Conservation (phyloP, 441 rosid species). For the Arabidopsis lyrata region DNA sequence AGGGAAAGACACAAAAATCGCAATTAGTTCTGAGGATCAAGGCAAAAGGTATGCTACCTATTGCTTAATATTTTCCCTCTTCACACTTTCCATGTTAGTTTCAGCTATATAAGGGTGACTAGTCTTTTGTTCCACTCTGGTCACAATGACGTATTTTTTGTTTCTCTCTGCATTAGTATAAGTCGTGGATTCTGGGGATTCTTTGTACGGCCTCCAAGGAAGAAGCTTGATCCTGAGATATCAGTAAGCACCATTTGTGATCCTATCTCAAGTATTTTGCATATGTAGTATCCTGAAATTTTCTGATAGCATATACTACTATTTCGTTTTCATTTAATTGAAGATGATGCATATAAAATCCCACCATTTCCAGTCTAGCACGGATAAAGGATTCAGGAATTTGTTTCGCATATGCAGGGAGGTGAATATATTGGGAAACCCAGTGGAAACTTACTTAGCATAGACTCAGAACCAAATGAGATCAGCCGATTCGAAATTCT, state of each 20-base stretch:
- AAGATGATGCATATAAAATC: constrained; percentile 11
- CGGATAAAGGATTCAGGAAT: constrained; percentile 28
- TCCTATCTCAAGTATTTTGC: constrained; percentile 27
- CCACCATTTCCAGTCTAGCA: constrained; percentile 19
- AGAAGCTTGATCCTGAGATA: constrained; percentile 51
- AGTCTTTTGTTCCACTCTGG: constrained; percentile 35
- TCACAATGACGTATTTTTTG: constrained; percentile 25
- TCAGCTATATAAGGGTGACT: constrained; percentile 17
- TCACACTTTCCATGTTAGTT: constrained; percentile 21
- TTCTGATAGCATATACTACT: constrained; percentile 9
- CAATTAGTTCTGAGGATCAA: constrained; percentile 49
- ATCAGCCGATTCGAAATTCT: constrained; percentile 81
- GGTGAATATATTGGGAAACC: constrained; percentile 50
- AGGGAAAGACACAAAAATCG: constrained; percentile 53
- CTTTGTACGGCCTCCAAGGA: constrained; percentile 52
- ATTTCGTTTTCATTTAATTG: constrained; percentile 24
- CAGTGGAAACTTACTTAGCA: constrained; percentile 46
- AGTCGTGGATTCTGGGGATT: constrained; percentile 74
- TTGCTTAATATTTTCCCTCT: constrained; percentile 25
- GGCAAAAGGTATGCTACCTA: constrained; percentile 59
- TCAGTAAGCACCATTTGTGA: constrained; percentile 49
- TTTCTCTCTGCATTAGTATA: constrained; percentile 49
- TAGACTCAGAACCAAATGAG: constrained; percentile 66
- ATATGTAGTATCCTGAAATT: constrained; percentile 15
- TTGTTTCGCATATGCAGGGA: constrained; percentile 57